Base-by-base conservation (phyloP, 2,329 filamentous ascomycete species). In the Periconia sp. region DNA sequence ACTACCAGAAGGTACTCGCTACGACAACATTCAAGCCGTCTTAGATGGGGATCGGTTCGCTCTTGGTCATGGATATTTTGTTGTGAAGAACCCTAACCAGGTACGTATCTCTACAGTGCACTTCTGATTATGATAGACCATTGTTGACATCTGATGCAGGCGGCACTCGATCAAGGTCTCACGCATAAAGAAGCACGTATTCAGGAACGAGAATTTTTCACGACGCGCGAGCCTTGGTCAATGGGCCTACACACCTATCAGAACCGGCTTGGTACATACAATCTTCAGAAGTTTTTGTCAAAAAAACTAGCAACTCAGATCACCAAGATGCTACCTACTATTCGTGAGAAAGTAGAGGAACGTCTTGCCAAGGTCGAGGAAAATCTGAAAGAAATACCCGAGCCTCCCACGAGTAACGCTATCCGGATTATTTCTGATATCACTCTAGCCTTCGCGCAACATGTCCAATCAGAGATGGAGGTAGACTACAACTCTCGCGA, bases 21-120 rank as follows among this genome's bases (percentile, higher is more conserved):
- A 81, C 1, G 69, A 76, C 0, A 71, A 75, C 0, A 89, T 87
- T 79, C 62, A 81, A 0, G 72, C 78, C 0, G 85, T 91, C 41
- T 75, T 95, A 4, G 72, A 75, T 0, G 82, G 83, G 0, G 62
- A 80, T 2, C 79, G 80, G 2, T 89, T 88, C 46, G 60, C 65
- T 0, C 79, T 92, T 0, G 85, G 84, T 0, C 77, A 88, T n/a
- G 88, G 87, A 0, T 96, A 92, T 59, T 95, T 86, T 7, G 89
- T 92, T 0, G 88, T 86, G 0, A 82, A 86, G 1, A 85, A 86
- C 3, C 79, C 81, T 70, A 73, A 71, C 0, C 77, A 82, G 36
- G 70, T n/a, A n/a, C n/a, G n/a, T n/a, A n/a, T n/a, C n/a, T n/a
- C n/a, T n/a, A n/a, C n/a, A n/a, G n/a, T n/a, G n/a, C n/a, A n/a